Evolutionary conservation across 2,329 filamentous ascomycete genomes (phyloP).

Genomic region (Penicillium sclerotigenum): DNA sequence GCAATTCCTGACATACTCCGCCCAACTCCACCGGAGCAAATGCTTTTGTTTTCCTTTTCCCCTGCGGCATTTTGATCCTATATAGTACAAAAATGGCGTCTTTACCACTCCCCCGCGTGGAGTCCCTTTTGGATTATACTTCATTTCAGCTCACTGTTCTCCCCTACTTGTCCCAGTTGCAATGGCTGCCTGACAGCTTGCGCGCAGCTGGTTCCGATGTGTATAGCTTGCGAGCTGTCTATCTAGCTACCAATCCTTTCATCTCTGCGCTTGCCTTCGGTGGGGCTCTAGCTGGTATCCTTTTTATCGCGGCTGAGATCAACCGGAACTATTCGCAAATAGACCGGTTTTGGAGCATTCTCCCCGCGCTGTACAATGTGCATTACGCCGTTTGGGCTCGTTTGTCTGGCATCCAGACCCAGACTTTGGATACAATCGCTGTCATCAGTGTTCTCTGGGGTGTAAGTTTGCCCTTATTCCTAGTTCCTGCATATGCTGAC

Average conservation of each 20-base stretch:
- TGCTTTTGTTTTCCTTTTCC: constrained; percentile 6
- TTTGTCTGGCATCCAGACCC: constrained; percentile 65
- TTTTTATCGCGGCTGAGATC: constrained; percentile 74
- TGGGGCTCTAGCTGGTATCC: constrained; percentile 65
- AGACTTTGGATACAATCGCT: constrained; percentile 69
- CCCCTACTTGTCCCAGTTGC: constrained; percentile 70
- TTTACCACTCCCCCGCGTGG: constrained; percentile 62
- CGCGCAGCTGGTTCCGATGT: constrained; percentile 59
- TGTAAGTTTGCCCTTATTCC: constrained; percentile 49
- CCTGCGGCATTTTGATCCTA: not conserved
- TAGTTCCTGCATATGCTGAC: not conserved
- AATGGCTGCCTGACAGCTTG: constrained; percentile 65
- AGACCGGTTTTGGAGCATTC: constrained; percentile 84
- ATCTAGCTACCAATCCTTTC: constrained; percentile 81
- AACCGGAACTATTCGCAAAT: constrained; percentile 97
- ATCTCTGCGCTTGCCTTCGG: constrained; percentile 71
- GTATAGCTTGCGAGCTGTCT: constrained; percentile 66
- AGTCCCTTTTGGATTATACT: constrained; percentile 68
- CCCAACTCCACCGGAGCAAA: constrained; percentile 5
- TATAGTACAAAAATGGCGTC: constrained; percentile 49
- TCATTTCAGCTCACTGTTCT: constrained; percentile 71
- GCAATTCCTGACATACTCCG: constrained; percentile 16
- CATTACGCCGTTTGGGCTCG: constrained; percentile 85
- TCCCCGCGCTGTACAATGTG: constrained; percentile 80
- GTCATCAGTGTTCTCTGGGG: constrained; percentile 74